A percentile compares a stretch with the other conserved stretches of the same genome.
These are phyloP conservation scores for Plasmodium inui DNA, from an alignment of 169 alveolate genomes.

Conservation along the genomic window DNA sequence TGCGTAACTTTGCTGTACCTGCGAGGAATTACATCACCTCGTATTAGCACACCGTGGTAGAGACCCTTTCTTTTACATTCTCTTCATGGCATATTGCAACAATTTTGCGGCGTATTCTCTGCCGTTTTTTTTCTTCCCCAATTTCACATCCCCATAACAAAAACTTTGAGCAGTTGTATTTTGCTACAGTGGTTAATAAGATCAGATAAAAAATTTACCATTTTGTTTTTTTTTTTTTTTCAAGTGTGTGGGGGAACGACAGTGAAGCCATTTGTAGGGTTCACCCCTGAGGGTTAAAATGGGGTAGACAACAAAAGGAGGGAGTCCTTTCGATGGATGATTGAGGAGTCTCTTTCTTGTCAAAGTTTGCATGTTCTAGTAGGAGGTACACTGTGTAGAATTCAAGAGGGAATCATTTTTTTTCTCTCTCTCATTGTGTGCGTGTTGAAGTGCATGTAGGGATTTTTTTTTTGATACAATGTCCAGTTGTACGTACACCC, in stretches of 20 bases:
- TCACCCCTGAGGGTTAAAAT: not conserved
- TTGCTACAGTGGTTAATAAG: not conserved
- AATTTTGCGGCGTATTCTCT: not conserved
- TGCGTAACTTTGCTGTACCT: not conserved
- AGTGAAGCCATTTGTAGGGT: not conserved
- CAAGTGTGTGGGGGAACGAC: not conserved
- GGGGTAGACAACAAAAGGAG: not conserved
- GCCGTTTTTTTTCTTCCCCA: not conserved
- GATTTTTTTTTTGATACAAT: not conserved
- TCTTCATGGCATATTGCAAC: not conserved
- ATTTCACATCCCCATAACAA: not conserved
- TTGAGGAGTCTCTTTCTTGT: not conserved
- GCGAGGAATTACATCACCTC: not conserved
- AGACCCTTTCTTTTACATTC: not conserved
- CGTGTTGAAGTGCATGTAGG: not conserved
- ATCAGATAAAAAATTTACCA: not conserved
- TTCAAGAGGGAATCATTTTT: not conserved
- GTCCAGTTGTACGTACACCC: not conserved
- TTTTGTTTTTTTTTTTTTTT: too few species aligned
- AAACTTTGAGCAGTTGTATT: not conserved
- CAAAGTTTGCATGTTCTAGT: not conserved
- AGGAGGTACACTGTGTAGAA: not conserved
- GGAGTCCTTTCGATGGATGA: too few species aligned
- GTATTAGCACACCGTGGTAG: not conserved
- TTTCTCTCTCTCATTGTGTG: not conserved